Evolutionary conservation across 2,329 filamentous ascomycete species (phyloP), one percentile per base, ranked within the genome.

Genomic region (Epichloe brachyelytri): DNA sequence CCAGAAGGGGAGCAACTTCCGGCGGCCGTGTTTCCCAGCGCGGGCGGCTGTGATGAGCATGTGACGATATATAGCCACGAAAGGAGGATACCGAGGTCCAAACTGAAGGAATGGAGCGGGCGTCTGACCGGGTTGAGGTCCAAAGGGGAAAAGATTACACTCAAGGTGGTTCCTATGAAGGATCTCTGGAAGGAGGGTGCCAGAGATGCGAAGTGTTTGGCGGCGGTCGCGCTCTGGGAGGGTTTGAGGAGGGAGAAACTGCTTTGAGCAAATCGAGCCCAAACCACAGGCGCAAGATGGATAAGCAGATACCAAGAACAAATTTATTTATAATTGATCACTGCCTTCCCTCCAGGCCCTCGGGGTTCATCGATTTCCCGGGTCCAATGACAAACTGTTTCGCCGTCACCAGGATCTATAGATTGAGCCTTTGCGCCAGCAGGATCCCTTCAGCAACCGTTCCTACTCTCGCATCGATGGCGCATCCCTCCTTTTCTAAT

Each of bases 371-470:
- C 26, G 26, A 30, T 10, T 30, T 30, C 8, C 8, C 26, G 1
- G 8, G 26, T 30, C 26, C 26, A 30, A 10, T 30, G 26, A 30
- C 26, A 30, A 30, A 30, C 7, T 30, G 7, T 30, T 30, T 1
- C 20, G 8, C 10, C 34, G 12, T 39, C 45, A 12, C 12, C 11
- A 39, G 14, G 11, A 30, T 17, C 43, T 54, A 73, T 22, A 77
- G 60, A 56, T 69, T 71, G 51, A 77, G 71, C 55, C 68, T 67
- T 69, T 80, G 85, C 19, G 83, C 83, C 55, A 88, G 68, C 62
- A 90, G 81, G 53, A 91, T 82, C 0, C 86, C 86, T 65, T 91
- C 86, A 0, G 86, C 87, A 44, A 91, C 67, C 5, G 85, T 87
- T 1, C 83, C 86, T 2, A 91, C 82, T 39, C 86, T 74, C 5